Evolutionary conservation across 495 filamentous ascomycete genomes (phyloP).

Genomic region (Acidiella bohemica): DNA sequence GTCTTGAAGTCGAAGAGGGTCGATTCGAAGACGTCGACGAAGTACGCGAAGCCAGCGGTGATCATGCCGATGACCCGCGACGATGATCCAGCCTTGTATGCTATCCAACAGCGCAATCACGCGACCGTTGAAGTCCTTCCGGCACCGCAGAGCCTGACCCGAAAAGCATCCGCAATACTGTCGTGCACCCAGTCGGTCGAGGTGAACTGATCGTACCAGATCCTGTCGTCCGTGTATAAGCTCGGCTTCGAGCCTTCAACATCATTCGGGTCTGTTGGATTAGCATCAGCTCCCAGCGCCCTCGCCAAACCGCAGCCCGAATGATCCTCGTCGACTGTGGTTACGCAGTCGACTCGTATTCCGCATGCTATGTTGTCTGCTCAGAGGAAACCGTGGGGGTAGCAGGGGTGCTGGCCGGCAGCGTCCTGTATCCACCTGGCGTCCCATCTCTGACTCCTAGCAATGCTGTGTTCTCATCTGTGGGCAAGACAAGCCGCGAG

Average conservation of each 20-base stretch:
- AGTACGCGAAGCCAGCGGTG: constrained; percentile 75
- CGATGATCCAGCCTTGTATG: constrained; percentile 87
- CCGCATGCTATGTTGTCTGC: constrained; percentile 21
- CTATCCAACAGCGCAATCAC: constrained; percentile 68
- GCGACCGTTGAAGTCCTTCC: constrained; percentile 75
- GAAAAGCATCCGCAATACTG: constrained; percentile 84
- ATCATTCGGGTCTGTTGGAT: constrained; percentile 4
- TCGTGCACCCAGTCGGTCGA: constrained; percentile 98
- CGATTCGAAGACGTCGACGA: constrained; percentile 74
- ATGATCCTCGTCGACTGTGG: constrained; percentile 24
- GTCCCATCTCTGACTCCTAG: constrained; percentile 14
- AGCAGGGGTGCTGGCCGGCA: constrained; percentile 22
- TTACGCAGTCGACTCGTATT: constrained; percentile 14
- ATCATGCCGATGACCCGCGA: constrained; percentile 81
- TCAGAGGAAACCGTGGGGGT: constrained; percentile 22
- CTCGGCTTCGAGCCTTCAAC: constrained; percentile 23
- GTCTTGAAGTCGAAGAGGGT: constrained; percentile 80
- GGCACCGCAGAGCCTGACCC: constrained; percentile 66
- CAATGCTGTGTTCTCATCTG: constrained; percentile 23
- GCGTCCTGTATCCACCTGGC: constrained; percentile 17
- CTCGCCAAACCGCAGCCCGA: constrained; percentile 26
- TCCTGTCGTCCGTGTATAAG: constrained; percentile 54
- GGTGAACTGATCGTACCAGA: constrained; percentile 99
- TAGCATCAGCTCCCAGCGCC: constrained; percentile 20
- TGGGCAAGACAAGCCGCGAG: constrained; percentile 1